These are phyloP conservation scores for Verticillium alfalfae DNA, from an alignment of 2,329 filamentous ascomycete species.

Conservation along the genomic window DNA sequence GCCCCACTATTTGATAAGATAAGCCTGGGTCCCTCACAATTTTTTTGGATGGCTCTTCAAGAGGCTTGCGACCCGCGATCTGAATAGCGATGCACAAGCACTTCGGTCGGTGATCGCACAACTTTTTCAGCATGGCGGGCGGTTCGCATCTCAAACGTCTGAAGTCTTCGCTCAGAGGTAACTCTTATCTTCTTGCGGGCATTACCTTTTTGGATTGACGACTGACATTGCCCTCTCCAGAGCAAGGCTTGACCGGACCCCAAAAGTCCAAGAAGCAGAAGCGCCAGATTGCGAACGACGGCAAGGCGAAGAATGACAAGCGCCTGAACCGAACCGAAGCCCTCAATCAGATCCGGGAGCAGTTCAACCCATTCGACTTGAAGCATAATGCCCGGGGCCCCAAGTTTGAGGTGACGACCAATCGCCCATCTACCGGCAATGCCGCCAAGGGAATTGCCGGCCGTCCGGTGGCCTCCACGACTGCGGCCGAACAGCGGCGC, in stretches of 20 bases:
- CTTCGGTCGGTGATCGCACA: constrained; percentile 3
- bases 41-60: constrained; percentile 4
- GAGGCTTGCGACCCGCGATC: not conserved
- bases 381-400: constrained; percentile 71
- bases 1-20: constrained; percentile 18
- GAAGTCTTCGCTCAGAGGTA: constrained; percentile 70
- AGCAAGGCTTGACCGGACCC: constrained; percentile 84
- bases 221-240: constrained; percentile 21
- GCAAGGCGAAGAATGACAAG: constrained; percentile 61
- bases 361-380: constrained; percentile 97
- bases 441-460: constrained; percentile 58
- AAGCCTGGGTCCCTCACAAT: constrained; percentile 16
- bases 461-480: constrained; percentile 78
- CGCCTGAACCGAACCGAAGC: constrained; percentile 66
- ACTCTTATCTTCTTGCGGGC: not conserved
- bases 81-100: constrained; percentile 3
- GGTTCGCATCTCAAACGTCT: constrained; percentile 92
- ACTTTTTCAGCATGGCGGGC: constrained; percentile 62
- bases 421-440: constrained; percentile 46
- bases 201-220: not conserved
- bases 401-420: constrained; percentile 81
- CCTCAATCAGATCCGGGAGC: constrained; percentile 81
- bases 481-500: constrained; percentile 72
- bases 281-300: constrained; percentile 52
- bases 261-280: constrained; percentile 96